phyloP scores from a whole-genome alignment of 2,329 filamentous ascomycete genomes.

The Grosmannia huntii region DNA sequence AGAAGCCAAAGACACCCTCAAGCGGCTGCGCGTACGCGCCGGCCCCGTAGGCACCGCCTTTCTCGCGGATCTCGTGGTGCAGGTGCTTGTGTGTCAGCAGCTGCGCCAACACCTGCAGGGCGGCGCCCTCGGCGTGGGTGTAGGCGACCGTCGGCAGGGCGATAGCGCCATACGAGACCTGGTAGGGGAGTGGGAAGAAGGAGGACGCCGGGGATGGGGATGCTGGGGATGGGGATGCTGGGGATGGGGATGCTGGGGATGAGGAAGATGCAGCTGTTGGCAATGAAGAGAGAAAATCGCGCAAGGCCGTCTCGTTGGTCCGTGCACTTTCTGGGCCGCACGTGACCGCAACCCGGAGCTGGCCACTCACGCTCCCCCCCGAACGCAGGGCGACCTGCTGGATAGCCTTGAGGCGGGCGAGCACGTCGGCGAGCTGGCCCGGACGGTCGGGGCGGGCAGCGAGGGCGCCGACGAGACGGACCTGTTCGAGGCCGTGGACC shows the following conservation, averaged over 20 bases:
- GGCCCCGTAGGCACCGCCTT: slow-evolving; percentile 91
- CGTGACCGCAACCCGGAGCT: slow-evolving; percentile 67
- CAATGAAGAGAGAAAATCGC: slow-evolving; percentile 54
- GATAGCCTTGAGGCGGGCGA: slow-evolving; percentile 73
- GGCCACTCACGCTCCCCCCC: background rate
- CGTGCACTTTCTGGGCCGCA: slow-evolving; percentile 64
- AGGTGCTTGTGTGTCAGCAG: slow-evolving; percentile 92
- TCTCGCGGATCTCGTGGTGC: slow-evolving; percentile 94
- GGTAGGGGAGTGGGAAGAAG: slow-evolving; percentile 90
- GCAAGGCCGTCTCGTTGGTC: slow-evolving; percentile 58
- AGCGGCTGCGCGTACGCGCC: slow-evolving; percentile 72
- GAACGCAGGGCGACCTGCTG: slow-evolving; percentile 60
- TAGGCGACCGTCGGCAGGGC: slow-evolving; percentile 78
- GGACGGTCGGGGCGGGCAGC: slow-evolving; percentile 46
- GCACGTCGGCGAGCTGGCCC: slow-evolving; percentile 51
- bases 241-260: too few relatives aligned
- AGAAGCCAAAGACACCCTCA: slow-evolving; percentile 83
- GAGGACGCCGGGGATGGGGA: too few relatives aligned
- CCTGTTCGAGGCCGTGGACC: slow-evolving; percentile 79
- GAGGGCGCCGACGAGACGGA: slow-evolving; percentile 70
- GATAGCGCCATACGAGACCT: slow-evolving; percentile 87
- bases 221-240: too few relatives aligned
- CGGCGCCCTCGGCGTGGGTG: slow-evolving; percentile 57
- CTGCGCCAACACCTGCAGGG: slow-evolving; percentile 79
- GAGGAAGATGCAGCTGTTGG: slow-evolving; percentile 20